Base-by-base conservation (phyloP, 805 yeast species). In the Kurtzmaniella fragi region DNA sequence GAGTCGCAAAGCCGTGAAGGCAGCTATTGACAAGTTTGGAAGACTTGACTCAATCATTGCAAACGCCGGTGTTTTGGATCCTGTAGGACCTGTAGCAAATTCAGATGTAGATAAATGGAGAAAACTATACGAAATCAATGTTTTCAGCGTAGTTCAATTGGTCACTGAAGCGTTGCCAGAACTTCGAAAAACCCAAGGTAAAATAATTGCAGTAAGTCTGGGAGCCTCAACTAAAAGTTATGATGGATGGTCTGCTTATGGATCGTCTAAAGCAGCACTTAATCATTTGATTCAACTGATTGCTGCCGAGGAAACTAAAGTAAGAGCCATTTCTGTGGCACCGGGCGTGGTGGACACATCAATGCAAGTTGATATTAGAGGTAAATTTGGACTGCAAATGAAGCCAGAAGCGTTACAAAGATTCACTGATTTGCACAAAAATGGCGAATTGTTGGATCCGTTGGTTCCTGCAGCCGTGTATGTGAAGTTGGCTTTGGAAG, bases 301-400 rank as follows among this genome's bases (percentile, higher is more conserved):
- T 12, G 82, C 86, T 1, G 67, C 63, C 5, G 96, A 89, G 52
- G 89, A 84, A 54, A 64, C 70, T 1, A 70, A 64, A 0, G 62
- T 88, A n/a, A 59, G 64, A 28, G 67, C 83, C 3, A 63, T 89
- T 9, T 70, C 96, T 0, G 72, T 93, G 17, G 96, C 96, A 0
- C 98, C 98, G 0, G 98, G 99, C 3, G 95, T 88, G 1, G 97
- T 93, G 2, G 87, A 87, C 55, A 91, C 99, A 1, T 68, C 67
- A 15, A 91, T 93, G 98, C 98, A 93, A 63, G 57, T 47, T 6
- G 82, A 78, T 39, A 89, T 91, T 41, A 77, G 98, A 50, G 82
- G 77, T 13, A 70, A 61, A 32, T 78, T 76, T 46, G 78, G 80
- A 2, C 45, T 51, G 3, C 64, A 66, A 20, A 90, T 90, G 96